Evolutionary conservation across 805 yeast species (phyloP).

Genomic region (Dipodascopsis tothii): DNA sequence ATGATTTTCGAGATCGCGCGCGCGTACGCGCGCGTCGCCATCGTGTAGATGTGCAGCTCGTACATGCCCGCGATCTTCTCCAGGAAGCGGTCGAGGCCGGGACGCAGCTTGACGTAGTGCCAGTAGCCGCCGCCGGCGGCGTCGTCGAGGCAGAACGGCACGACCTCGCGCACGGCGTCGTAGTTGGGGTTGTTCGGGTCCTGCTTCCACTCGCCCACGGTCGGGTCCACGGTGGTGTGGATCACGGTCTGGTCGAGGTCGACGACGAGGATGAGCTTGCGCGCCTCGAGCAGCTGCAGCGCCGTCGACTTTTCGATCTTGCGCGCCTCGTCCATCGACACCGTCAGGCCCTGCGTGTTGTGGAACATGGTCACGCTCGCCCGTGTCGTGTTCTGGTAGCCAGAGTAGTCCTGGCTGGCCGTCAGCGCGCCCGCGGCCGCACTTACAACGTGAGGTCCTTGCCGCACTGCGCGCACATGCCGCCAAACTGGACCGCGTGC

Average conservation of each 20-base stretch:
- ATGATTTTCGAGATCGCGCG: slow-evolving; percentile 79
- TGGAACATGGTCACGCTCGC: slow-evolving; percentile 88
- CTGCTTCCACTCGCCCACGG: slow-evolving; percentile 91
- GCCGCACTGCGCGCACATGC: slow-evolving; percentile 91
- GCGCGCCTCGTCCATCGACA: slow-evolving; percentile 74
- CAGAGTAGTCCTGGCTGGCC: slow-evolving; percentile 62
- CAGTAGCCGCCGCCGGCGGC: slow-evolving; percentile 33
- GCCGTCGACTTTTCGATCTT: slow-evolving; percentile 67
- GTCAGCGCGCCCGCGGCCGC: background rate
- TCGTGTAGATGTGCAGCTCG: slow-evolving; percentile 92
- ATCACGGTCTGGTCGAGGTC: slow-evolving; percentile 96
- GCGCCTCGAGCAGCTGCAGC: slow-evolving; percentile 49
- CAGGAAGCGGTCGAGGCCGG: slow-evolving; percentile 73
- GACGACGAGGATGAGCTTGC: slow-evolving; percentile 80
- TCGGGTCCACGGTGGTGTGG: slow-evolving; percentile 96
- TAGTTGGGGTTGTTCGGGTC: slow-evolving; percentile 82
- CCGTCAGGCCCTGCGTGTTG: slow-evolving; percentile 74
- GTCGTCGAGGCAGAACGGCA: slow-evolving; percentile 69
- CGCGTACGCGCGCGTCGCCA: slow-evolving; percentile 96
- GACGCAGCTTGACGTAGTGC: slow-evolving; percentile 89
- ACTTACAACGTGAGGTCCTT: slow-evolving; percentile 43
- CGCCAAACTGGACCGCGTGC: slow-evolving; percentile 90
- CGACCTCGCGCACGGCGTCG: slow-evolving; percentile 74
- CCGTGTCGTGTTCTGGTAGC: slow-evolving; percentile 57
- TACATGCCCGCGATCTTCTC: slow-evolving; percentile 54